phyloP scores from a whole-genome alignment of 108 stramenopile genomes.

The Cyclotella kingstonii region DNA sequence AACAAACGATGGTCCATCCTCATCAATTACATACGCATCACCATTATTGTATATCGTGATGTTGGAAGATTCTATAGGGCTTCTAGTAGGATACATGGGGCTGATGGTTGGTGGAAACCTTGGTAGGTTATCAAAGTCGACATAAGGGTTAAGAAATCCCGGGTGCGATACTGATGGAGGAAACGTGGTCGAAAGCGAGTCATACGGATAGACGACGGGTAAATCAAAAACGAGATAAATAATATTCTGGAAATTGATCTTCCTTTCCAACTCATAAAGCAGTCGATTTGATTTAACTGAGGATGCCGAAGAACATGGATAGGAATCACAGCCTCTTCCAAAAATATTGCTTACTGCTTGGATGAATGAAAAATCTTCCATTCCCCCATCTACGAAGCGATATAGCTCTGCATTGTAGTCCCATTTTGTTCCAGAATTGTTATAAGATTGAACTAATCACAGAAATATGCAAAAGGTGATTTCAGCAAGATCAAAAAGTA shows the following conservation, averaged over 20 bases:
- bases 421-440: constrained; percentile 11
- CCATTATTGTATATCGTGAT: constrained; percentile 22
- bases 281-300: constrained; percentile 10
- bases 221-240: constrained; percentile 23
- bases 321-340: constrained; percentile 16
- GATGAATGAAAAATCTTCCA: constrained; percentile 27
- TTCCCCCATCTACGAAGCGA: constrained; percentile 33
- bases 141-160: constrained; percentile 2
- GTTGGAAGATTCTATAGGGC: constrained; percentile 20
- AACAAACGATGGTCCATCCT: constrained; percentile 11
- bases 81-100: constrained; percentile 2
- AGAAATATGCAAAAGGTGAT: neutral
- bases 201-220: neutral
- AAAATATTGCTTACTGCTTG: constrained; percentile 21
- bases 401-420: constrained; percentile 11
- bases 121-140: neutral
- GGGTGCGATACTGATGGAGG: constrained; percentile 1
- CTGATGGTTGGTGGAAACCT: neutral
- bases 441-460: constrained; percentile 29
- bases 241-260: constrained; percentile 25
- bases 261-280: constrained; percentile 15
- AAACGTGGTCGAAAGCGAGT: neutral
- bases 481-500: neutral
- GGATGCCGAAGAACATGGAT: constrained; percentile 3
- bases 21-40: neutral